A percentile compares a stretch with the other conserved stretches of the same genome.
These are phyloP conservation scores for Populus trichocarpa DNA, from an alignment of 441 rosid species.

Conservation along the genomic window DNA sequence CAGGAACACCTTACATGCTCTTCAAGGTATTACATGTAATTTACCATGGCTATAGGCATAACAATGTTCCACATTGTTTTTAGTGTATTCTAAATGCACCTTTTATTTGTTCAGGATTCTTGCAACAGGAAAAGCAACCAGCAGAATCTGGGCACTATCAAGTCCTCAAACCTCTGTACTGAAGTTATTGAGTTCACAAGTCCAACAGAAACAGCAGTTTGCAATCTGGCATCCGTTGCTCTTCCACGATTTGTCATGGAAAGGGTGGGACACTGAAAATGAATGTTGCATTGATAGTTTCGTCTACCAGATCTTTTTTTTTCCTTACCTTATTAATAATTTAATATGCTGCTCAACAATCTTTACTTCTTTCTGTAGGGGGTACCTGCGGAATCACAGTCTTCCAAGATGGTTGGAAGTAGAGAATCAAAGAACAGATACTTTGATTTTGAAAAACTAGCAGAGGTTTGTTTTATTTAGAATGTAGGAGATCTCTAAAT, in stretches of 20 bases:
- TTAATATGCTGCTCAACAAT: neutral
- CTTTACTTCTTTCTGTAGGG: slow-evolving; percentile 33
- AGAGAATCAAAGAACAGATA: slow-evolving; percentile 50
- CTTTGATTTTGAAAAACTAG: slow-evolving; percentile 67
- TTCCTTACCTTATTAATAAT: neutral
- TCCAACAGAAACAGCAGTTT: slow-evolving; percentile 89
- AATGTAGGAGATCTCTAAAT: neutral
- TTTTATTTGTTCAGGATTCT: slow-evolving; percentile 60
- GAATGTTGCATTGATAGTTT: slow-evolving; percentile 3
- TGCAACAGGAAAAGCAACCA: slow-evolving; percentile 90
- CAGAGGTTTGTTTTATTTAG: slow-evolving; percentile 44
- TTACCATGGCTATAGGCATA: neutral
- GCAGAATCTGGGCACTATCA: slow-evolving; percentile 93
- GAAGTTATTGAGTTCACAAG: slow-evolving; percentile 85
- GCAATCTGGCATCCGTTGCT: slow-evolving; percentile 91
- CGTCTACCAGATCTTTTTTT: neutral
- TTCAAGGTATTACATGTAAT: slow-evolving; percentile 44
- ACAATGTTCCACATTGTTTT: slow-evolving; percentile 32
- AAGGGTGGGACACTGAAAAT: slow-evolving; percentile 36
- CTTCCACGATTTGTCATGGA: slow-evolving; percentile 76
- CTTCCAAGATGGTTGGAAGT: slow-evolving; percentile 64
- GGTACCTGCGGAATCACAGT: slow-evolving; percentile 46
- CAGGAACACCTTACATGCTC: slow-evolving; percentile 83
- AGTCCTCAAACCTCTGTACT: slow-evolving; percentile 86
- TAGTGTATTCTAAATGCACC: slow-evolving; percentile 41